phyloP scores from a whole-genome alignment of 306 rosid genomes.

The Citrullus mucosospermus region DNA sequence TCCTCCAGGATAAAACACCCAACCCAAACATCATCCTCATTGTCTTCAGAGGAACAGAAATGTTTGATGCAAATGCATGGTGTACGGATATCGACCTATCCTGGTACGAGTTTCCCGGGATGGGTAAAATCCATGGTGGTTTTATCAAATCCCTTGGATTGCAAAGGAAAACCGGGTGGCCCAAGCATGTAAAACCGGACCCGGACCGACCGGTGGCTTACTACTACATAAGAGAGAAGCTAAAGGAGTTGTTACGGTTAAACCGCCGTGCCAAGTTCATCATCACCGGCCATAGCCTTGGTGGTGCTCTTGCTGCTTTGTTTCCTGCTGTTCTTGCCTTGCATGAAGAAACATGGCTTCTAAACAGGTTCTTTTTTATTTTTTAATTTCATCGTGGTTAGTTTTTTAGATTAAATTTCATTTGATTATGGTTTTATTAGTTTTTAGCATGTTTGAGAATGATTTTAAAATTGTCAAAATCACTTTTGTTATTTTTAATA shows the following conservation, averaged over 20 bases:
- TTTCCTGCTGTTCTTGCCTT: constrained; percentile 31
- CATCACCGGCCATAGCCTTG: constrained; percentile 58
- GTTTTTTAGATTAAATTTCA: too few relatives aligned
- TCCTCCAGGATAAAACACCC: constrained; percentile 31
- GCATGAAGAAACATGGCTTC: constrained; percentile 41
- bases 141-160: constrained; percentile 75
- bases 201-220: constrained; percentile 31
- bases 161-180: constrained; percentile 42
- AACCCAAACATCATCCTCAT: constrained; percentile 44
- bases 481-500: too few relatives aligned
- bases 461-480: too few relatives aligned
- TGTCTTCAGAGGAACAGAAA: neutral
- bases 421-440: too few relatives aligned
- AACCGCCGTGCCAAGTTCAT: constrained; percentile 29
- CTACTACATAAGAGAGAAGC: constrained; percentile 31
- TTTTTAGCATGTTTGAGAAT: too few relatives aligned
- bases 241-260: constrained; percentile 18
- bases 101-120: constrained; percentile 27
- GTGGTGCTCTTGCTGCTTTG: constrained; percentile 53
- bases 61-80: constrained; percentile 72
- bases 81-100: constrained; percentile 69
- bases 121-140: constrained; percentile 64
- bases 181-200: constrained; percentile 20
- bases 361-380: constrained; percentile 24
- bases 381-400: neutral